Percentiles rank a stretch among this genome's conserved stretches.
phyloP scores from a whole-genome alignment of 148 eudicot species.

The Chenopodium album region DNA sequence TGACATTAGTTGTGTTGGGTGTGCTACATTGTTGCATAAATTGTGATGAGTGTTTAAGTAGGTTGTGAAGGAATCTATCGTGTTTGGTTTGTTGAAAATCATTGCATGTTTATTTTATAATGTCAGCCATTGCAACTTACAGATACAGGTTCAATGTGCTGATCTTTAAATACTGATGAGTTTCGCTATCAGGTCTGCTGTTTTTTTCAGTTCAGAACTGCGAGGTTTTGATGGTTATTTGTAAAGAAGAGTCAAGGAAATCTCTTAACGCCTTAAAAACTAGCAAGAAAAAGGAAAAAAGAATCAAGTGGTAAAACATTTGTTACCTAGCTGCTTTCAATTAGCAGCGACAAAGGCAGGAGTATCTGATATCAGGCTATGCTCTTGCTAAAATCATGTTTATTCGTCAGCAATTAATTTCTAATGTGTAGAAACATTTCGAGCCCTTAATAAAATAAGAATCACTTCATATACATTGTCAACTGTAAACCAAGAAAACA shows the following conservation, averaged over 20 bases:
- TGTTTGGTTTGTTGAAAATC: background rate
- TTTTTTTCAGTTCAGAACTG: no score
- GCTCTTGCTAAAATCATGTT: background rate
- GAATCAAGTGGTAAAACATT: background rate
- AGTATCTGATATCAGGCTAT: no score
- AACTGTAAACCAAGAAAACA: background rate
- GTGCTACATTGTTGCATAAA: background rate
- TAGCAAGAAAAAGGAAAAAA: background rate
- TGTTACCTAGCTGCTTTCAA: background rate
- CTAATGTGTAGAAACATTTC: no score
- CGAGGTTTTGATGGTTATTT: no score
- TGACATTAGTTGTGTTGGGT: background rate
- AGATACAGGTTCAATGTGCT: background rate
- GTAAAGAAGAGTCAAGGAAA: no score
- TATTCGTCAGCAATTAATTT: no score
- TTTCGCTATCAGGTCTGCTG: background rate
- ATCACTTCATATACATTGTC: no score
- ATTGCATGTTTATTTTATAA: background rate
- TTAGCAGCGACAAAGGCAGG: background rate
- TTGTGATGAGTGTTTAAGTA: slow-evolving; percentile 1
- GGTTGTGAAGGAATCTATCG: background rate
- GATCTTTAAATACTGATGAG: background rate
- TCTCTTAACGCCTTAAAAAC: background rate
- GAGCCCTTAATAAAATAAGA: no score
- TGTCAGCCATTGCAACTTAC: background rate